Evolutionary conservation across 768 basidiomycete species (phyloP), one percentile per base, ranked within the genome.

Genomic region (Tephrocybe sp.): DNA sequence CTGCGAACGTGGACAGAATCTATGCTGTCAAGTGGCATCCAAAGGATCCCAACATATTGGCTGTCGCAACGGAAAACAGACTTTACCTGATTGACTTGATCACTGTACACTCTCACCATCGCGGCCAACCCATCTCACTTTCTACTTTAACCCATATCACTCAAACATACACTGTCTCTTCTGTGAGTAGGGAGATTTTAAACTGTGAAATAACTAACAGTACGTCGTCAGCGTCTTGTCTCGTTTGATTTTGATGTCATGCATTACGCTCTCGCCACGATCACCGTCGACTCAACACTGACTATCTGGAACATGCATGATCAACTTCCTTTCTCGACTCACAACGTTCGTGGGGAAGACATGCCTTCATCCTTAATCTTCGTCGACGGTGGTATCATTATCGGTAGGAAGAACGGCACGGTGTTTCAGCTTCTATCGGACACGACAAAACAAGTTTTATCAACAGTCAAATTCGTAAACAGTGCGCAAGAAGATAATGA

Each of bases 1-100:
- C 90, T 9, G 74, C 85, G 8, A 70, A 65, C 36, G 72, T 73
- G 25, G 76, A 78, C 47, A 81, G 83, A 21, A 75, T 93, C 25
- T 88, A 87, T 56, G 81, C 88, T 11, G 90, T 93, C 51, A 92
- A 92, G 65, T 93, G 91, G 91, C 88, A 93, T 59, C 88, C 90
- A 11, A 89, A 87, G 65, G 84, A 92, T 50, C 76, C 81, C 2
- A 86, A 90, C 62, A 85, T 81, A 9, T 74, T 93, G 38, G 91
- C 90, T 3, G 85, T 93, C n/a, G 90, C 90, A 17, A 89, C 88
- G 0, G 85, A 86, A 57, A 81, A 77, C 50, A 84, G 81, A 58
- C 76, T 93, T 59, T 90, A 85, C 68, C 70, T 92, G 34, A 77
- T 93, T 62, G 88, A 93, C 66, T 68, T 93, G 50, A 71, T 77